Base-by-base conservation (phyloP, 2,329 filamentous ascomycete genomes). In the Xylaria sp. region DNA sequence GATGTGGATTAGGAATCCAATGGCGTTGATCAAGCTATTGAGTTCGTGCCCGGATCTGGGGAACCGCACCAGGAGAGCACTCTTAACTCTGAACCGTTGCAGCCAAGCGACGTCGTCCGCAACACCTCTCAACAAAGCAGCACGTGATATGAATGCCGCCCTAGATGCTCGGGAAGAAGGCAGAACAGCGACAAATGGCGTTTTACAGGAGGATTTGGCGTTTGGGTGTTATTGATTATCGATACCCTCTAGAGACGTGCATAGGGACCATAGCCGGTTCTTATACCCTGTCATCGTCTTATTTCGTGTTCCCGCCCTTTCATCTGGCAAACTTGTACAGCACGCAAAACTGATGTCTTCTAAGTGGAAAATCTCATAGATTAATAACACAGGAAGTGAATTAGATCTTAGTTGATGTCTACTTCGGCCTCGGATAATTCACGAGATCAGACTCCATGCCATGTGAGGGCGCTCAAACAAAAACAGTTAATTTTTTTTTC, bases 1-100 rank as follows among this genome's bases (percentile, higher is more conserved):
- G 63, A 66, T 51, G 54, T 33, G 54, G 65, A 67, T 53, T 67
- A 67, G 65, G 25, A 5, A 21, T 54, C 52, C 44, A 4, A 7
- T 7, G 4, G 2, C 17, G 25, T 47, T 46, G 25, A 15, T 19
- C 4, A 27, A 13, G 21, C n/a, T 17, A 35, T 11, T 21, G 47
- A 37, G 11, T 25, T n/a, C n/a, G n/a, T n/a, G n/a, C n/a, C n/a
- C n/a, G n/a, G n/a, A 11, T 33, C 29, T 33, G 29, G 29, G 11
- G 29, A 21, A 5, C n/a, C 17, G 17, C 10, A 21, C 27, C 15
- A 8, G 13, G 25, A 46, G 15, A 29, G 25, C 43, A n/a, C n/a
- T n/a, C n/a, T n/a, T n/a, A n/a, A n/a, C n/a, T n/a, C n/a, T n/a
- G n/a, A n/a, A n/a, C n/a, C n/a, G n/a, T n/a, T n/a, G n/a, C n/a